Evolutionary conservation across 2,329 filamentous ascomycete species (phyloP).

Genomic region (Corynespora cassiicola): DNA sequence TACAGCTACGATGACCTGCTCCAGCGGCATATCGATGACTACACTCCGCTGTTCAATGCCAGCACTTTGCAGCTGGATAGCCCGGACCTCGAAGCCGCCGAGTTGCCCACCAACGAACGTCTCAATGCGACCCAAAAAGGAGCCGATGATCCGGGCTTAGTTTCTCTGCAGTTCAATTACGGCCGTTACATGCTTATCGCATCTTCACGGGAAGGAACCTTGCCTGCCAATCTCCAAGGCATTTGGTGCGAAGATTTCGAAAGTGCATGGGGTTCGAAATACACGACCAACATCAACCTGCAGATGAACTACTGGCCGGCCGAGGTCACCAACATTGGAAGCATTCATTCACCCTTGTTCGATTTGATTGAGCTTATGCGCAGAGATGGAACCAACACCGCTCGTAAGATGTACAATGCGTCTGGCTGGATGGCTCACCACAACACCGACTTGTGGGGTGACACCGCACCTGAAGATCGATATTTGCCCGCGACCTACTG

Average conservation of each 20-base stretch:
- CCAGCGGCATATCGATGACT: constrained; percentile 43
- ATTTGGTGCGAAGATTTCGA: constrained; percentile 53
- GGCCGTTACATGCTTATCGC: constrained; percentile 50
- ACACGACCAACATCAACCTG: constrained; percentile 60
- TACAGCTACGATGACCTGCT: constrained; percentile 27
- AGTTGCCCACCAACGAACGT: constrained; percentile 5
- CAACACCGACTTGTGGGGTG: constrained; percentile 34
- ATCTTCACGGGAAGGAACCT: constrained; percentile 29
- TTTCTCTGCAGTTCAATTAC: constrained; percentile 46
- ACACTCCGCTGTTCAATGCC: constrained; percentile 11
- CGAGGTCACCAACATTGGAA: constrained; percentile 29
- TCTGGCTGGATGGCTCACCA: constrained; percentile 35
- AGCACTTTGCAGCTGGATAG: constrained; percentile 12
- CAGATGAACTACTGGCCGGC: constrained; percentile 62
- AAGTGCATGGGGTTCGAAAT: constrained; percentile 57
- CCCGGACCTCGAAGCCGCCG: constrained; percentile 1
- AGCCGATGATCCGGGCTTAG: constrained; percentile 21
- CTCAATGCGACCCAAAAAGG: too few relatives aligned
- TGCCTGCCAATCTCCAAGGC: constrained; percentile 55
- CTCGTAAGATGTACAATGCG: constrained; percentile 24
- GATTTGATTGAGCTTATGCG: constrained; percentile 47
- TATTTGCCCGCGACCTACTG: constrained; percentile 32
- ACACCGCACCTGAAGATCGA: constrained; percentile 27
- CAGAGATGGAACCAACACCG: constrained; percentile 33
- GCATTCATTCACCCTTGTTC: constrained; percentile 52